These are phyloP conservation scores for Diaporthe ilicicola DNA, from an alignment of 2,329 filamentous ascomycete genomes.

Conservation along the genomic window DNA sequence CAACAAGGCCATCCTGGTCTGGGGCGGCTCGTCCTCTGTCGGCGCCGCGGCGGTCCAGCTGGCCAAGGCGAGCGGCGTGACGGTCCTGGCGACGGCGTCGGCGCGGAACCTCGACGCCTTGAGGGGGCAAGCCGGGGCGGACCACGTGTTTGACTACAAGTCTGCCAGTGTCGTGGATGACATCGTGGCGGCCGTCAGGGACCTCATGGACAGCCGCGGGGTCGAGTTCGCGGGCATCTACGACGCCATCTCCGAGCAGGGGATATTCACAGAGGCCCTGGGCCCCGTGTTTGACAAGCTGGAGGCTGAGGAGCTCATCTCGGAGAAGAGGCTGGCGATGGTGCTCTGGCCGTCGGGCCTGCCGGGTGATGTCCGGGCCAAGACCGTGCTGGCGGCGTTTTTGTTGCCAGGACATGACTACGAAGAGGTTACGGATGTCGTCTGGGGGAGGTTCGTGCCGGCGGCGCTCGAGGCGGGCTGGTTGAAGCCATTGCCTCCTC, in stretches of 20 bases:
- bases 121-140: conserved; percentile 7
- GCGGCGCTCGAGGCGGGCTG: neutral
- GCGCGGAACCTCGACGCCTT: conserved; percentile 22
- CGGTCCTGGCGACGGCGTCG: conserved; percentile 30
- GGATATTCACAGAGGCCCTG: conserved; percentile 1
- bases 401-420: neutral
- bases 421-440: neutral
- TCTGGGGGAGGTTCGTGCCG: conserved; percentile 17
- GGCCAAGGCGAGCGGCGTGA: conserved; percentile 27
- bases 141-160: conserved; percentile 29
- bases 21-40: conserved; percentile 33
- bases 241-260: conserved; percentile 24
- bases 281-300: neutral
- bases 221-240: conserved; percentile 16
- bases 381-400: neutral
- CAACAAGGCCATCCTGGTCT: conserved; percentile 29
- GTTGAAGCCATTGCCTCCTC: conserved; percentile 12
- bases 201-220: neutral
- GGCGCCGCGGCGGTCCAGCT: conserved; percentile 29
- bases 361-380: conserved; percentile 3
- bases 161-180: conserved; percentile 14
- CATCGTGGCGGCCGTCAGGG: neutral
- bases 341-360: neutral
- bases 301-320: neutral
- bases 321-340: neutral